Percentiles rank a stretch among this genome's conserved stretches.
phyloP scores from a whole-genome alignment of 2,329 filamentous ascomycete species.

The Exophiala sp. region DNA sequence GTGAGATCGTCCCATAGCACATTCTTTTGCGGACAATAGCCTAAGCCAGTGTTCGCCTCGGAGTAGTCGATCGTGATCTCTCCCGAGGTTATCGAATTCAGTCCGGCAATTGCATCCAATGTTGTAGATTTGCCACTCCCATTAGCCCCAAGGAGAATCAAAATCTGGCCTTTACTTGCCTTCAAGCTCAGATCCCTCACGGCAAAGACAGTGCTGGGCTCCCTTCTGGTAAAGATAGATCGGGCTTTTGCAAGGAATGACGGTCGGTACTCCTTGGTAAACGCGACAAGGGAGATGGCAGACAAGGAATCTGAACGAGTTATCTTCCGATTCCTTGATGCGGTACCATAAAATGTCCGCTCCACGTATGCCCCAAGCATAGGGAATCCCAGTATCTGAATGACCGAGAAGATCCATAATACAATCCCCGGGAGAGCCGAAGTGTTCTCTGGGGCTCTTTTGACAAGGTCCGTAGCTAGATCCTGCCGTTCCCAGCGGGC shows the following conservation, averaged over 20 bases:
- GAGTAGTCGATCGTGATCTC: slow-evolving; percentile 72
- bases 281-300: slow-evolving; percentile 60
- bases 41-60: slow-evolving; percentile 70
- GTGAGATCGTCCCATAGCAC: slow-evolving; percentile 87
- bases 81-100: slow-evolving; percentile 70
- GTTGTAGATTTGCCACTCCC: slow-evolving; percentile 88
- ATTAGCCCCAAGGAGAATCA: slow-evolving; percentile 81
- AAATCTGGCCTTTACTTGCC: slow-evolving; percentile 71
- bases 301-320: slow-evolving; percentile 29
- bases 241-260: slow-evolving; percentile 52
- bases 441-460: slow-evolving; percentile 57
- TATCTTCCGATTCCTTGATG: slow-evolving; percentile 53
- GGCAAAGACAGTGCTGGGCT: slow-evolving; percentile 65
- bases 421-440: slow-evolving; percentile 68
- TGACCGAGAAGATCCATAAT: slow-evolving; percentile 68
- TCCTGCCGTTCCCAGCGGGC: slow-evolving; percentile 67
- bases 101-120: slow-evolving; percentile 77
- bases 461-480: slow-evolving; percentile 54
- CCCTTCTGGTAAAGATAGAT: slow-evolving; percentile 43
- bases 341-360: slow-evolving; percentile 66
- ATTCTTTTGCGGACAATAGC: slow-evolving; percentile 87
- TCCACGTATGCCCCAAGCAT: slow-evolving; percentile 70
- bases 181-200: slow-evolving; percentile 67
- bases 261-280: slow-evolving; percentile 73
- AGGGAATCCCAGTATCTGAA: slow-evolving; percentile 75